Evolutionary conservation across 441 rosid species (phyloP).

Genomic region (Gossypium laxum): DNA sequence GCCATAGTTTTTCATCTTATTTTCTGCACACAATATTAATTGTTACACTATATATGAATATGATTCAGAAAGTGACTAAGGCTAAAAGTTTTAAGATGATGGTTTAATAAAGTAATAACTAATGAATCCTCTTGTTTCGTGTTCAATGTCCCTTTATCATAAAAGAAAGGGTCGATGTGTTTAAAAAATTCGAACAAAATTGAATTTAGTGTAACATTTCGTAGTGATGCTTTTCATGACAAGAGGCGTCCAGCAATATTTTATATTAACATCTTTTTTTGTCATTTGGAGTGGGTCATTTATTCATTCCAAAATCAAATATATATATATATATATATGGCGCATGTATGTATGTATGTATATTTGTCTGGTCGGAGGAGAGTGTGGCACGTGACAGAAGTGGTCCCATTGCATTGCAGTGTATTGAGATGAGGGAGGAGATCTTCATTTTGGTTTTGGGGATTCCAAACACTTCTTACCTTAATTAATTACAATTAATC

Average conservation of each 20-base stretch:
- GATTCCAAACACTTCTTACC: not conserved
- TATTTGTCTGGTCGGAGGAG: not conserved
- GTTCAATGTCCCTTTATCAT: too few relatives aligned
- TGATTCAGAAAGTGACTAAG: too few relatives aligned
- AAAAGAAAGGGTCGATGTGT: too few relatives aligned
- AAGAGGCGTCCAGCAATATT: not conserved
- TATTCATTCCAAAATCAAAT: not conserved
- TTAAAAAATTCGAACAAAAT: too few relatives aligned
- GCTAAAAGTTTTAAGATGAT: too few relatives aligned
- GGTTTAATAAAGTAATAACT: too few relatives aligned
- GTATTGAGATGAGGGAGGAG: not conserved
- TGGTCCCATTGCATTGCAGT: not conserved
- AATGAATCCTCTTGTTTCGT: too few relatives aligned
- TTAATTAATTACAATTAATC: not conserved
- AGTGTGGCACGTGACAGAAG: not conserved
- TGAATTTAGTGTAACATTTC: not conserved
- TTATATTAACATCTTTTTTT: not conserved
- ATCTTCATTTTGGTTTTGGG: not conserved
- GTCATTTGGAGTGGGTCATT: too few relatives aligned
- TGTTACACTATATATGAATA: too few relatives aligned
- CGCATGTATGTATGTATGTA: not conserved
- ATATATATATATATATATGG: not conserved
- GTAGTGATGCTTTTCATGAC: not conserved
- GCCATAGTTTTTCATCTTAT: not conserved
- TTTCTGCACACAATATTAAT: too few relatives aligned